phyloP scores from a whole-genome alignment of 2,329 filamentous ascomycete genomes.

The Stromatinia cepivora region DNA sequence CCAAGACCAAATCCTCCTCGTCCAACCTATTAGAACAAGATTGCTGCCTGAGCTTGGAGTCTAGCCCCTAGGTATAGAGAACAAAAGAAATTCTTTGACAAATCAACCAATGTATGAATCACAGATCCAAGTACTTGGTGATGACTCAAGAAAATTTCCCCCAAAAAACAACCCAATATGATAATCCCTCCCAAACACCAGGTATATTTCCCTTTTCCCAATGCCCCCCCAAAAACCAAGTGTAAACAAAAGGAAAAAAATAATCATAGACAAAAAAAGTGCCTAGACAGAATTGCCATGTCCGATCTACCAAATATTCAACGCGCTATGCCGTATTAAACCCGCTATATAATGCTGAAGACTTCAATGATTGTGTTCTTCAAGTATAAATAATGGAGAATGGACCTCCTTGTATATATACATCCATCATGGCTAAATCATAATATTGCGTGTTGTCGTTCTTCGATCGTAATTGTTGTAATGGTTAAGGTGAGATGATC shows the following conservation, averaged over 20 bases:
- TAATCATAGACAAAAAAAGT: slow-evolving; percentile 22
- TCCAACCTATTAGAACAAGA: slow-evolving; percentile 29
- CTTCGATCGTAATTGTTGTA: slow-evolving; percentile 30
- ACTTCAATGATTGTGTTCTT: slow-evolving; percentile 31
- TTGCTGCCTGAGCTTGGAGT: slow-evolving; percentile 38
- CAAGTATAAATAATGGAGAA: slow-evolving; percentile 25
- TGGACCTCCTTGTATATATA: slow-evolving; percentile 21
- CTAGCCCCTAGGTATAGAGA: slow-evolving; percentile 32
- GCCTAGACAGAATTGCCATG: slow-evolving; percentile 30
- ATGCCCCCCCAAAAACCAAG: slow-evolving; percentile 30
- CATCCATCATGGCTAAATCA: slow-evolving; percentile 37
- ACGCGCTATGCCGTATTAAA: slow-evolving; percentile 37
- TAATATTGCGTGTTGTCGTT: slow-evolving; percentile 34
- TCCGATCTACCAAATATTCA: slow-evolving; percentile 33
- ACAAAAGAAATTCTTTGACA: slow-evolving; percentile 21
- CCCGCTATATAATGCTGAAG: slow-evolving; percentile 38
- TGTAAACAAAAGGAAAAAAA: slow-evolving; percentile 26
- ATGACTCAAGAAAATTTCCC: slow-evolving; percentile 24
- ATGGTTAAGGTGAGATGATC: slow-evolving; percentile 22
- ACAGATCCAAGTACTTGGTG: slow-evolving; percentile 32
- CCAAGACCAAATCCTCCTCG: slow-evolving; percentile 7
- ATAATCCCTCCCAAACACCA: slow-evolving; percentile 36
- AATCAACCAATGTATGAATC: slow-evolving; percentile 29
- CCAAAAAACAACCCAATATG: slow-evolving; percentile 22
- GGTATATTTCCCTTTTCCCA: slow-evolving; percentile 40